Percentiles rank a stretch among this genome's conserved stretches.
Conservation (phyloP, 805 yeast species). For the Metschnikowia reukaufii region DNA sequence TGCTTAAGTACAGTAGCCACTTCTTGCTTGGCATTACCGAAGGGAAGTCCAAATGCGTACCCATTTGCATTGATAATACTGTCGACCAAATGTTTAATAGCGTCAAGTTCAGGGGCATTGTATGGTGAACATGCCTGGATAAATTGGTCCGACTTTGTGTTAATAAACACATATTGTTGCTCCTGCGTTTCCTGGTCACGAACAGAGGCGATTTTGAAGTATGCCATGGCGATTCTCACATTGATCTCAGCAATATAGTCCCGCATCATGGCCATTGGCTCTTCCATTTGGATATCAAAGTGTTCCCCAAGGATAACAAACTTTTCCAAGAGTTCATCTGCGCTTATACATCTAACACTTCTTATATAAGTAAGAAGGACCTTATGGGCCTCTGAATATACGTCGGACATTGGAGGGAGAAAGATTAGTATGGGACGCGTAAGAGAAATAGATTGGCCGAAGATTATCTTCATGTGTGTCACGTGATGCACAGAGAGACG, state of each 20-base stretch:
- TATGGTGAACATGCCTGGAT: slow-evolving; percentile 40
- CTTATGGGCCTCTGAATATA: slow-evolving; percentile 19
- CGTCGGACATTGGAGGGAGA: background rate
- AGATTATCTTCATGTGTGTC: too few species aligned
- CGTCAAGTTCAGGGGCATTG: slow-evolving; percentile 39
- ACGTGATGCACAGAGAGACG: too few species aligned
- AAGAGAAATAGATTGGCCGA: too few species aligned
- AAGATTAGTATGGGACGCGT: too few species aligned
- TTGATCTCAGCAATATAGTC: slow-evolving; percentile 31
- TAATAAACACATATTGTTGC: slow-evolving; percentile 39
- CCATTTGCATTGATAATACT: slow-evolving; percentile 42
- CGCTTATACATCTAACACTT: slow-evolving; percentile 11
- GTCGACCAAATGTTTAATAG: slow-evolving; percentile 48
- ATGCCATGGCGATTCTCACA: slow-evolving; percentile 33
- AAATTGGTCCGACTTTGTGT: slow-evolving; percentile 39
- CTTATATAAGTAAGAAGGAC: slow-evolving; percentile 20
- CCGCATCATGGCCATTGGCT: slow-evolving; percentile 9
- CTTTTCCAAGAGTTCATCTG: slow-evolving; percentile 8
- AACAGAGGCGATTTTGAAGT: slow-evolving; percentile 44
- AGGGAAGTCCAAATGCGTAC: slow-evolving; percentile 35
- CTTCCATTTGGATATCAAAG: slow-evolving; percentile 10
- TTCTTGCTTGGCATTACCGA: slow-evolving; percentile 36
- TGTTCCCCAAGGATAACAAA: slow-evolving; percentile 10
- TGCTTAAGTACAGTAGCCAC: slow-evolving; percentile 26
- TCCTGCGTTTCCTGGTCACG: slow-evolving; percentile 36